Evolutionary conservation across 305 asterid genomes (phyloP).

Genomic region (Stenogyne calaminthoides): DNA sequence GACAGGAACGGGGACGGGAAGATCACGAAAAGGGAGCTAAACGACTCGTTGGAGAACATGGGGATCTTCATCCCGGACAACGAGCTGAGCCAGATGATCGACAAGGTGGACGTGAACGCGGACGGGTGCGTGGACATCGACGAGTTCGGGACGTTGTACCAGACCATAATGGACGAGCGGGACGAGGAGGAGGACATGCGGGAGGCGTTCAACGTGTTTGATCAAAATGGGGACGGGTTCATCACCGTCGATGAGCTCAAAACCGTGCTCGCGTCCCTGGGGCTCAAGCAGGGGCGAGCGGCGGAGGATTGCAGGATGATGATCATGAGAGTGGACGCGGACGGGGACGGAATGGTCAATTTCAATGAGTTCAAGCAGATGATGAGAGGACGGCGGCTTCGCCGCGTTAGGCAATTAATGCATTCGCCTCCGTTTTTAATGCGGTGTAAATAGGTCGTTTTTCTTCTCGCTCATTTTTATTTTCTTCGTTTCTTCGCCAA

Average conservation of each 20-base stretch:
- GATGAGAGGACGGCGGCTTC: constrained; percentile 92
- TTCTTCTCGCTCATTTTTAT: too few relatives aligned
- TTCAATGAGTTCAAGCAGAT: constrained; percentile 74
- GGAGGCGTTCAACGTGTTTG: constrained; percentile 86
- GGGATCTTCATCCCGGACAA: constrained; percentile 67
- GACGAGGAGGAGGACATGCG: constrained; percentile 79
- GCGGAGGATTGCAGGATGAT: constrained; percentile 75
- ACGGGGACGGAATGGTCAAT: constrained; percentile 84
- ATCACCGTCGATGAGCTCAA: constrained; percentile 74
- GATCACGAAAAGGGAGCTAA: constrained; percentile 64
- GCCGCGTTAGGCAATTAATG: constrained; percentile 48
- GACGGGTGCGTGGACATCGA: constrained; percentile 78
- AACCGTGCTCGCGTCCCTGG: constrained; percentile 63
- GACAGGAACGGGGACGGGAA: constrained; percentile 76
- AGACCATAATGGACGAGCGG: constrained; percentile 57
- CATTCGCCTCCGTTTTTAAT: background rate
- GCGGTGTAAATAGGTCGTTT: constrained; percentile 28
- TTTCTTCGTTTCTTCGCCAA: too few relatives aligned
- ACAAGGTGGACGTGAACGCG: constrained; percentile 56
- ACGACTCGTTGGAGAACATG: constrained; percentile 67
- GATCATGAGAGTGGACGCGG: constrained; percentile 77
- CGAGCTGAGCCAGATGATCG: constrained; percentile 61
- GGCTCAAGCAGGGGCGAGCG: constrained; percentile 69
- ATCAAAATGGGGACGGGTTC: constrained; percentile 70
- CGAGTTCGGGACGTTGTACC: constrained; percentile 66